Base-by-base conservation (phyloP, 2,329 filamentous ascomycete species). In the Arthrobotrys sinensis region DNA sequence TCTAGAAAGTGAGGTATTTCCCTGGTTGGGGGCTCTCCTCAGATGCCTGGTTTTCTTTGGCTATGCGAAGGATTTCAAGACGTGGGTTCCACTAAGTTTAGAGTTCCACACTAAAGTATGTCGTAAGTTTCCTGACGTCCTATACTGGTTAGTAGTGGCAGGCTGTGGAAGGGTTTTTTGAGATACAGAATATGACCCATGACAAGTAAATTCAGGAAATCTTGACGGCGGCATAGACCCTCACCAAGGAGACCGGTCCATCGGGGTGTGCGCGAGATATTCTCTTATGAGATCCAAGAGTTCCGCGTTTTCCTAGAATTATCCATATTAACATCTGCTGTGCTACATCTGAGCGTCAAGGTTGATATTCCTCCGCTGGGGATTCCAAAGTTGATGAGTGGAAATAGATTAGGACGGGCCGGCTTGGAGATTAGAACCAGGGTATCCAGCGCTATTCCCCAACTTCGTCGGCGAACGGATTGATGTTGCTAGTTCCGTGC, bases 61-160 rank as follows among this genome's bases (percentile, higher is more conserved):
- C 24, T 46, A 60, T 66, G 60, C 50, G 57, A 60, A 66, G 57
- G 66, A 57, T 76, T 43, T 43, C 40, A 52, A 48, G 52, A 55
- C 55, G 40, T 57, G 38, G 68, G 46, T 53, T 46, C 57, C 48
- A 40, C 46, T 64, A 77, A 64, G 34, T 50, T 67, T 66, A 77
- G 60, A 77, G 73, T 77, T 77, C 73, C 50, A 55, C 66, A 68
- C 73, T 77, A 77, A 77, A 67, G 62, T 21, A 67, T 71, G 73
- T 77, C 60, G 73, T 65, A 70, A 62, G 60, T 71, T 53, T 66
- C 46, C 69, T 63, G 57, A 63, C 67, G 43, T 71, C 73, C 66
- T 71, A 67, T 70, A 53, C 38, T 28, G 73, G 66, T 63, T 71
- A 77, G 67, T 50, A 45, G 32, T 45, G 10, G 32, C 57, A 64